These are phyloP conservation scores for Ustilago esculenta DNA, from an alignment of 1,284 basidiomycete genomes.

Conservation along the genomic window DNA sequence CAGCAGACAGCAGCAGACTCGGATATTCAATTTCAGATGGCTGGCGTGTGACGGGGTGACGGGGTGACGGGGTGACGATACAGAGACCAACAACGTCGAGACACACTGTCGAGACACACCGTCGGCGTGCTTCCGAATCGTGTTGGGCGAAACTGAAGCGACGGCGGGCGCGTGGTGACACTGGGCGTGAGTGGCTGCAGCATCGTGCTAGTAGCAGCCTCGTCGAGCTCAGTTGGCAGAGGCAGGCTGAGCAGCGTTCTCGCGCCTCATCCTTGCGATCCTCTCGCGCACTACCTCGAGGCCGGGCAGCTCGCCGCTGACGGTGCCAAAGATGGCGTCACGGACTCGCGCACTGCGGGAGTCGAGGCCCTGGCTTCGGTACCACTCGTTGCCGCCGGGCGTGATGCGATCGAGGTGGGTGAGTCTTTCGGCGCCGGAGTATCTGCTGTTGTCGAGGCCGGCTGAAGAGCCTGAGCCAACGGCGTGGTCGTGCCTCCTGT, in stretches of 20 bases:
- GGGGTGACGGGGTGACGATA: constrained; percentile 1
- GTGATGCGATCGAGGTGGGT: constrained; percentile 38
- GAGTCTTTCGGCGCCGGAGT: constrained; percentile 44
- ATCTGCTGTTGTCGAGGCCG: constrained; percentile 37
- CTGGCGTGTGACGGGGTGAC: no score
- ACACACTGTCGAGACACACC: no score
- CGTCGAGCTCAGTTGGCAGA: constrained; percentile 9
- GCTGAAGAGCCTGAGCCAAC: constrained; percentile 20
- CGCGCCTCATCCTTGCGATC: constrained; percentile 32
- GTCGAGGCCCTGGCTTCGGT: constrained; percentile 45
- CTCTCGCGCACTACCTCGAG: constrained; percentile 64
- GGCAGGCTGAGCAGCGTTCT: constrained; percentile 9
- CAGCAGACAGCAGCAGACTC: no score
- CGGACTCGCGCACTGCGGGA: constrained; percentile 56
- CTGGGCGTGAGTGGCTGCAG: no score
- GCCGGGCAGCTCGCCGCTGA: constrained; percentile 61
- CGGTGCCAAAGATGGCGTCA: constrained; percentile 66
- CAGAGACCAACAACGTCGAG: not conserved
- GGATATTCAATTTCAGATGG: no score
- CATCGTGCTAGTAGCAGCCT: no score
- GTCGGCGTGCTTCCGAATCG: no score
- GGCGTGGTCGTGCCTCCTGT: constrained; percentile 37
- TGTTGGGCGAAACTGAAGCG: no score
- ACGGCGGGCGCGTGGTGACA: no score
- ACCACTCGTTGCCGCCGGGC: constrained; percentile 48